Evolutionary conservation across 441 rosid genomes (phyloP), one percentile per base, ranked within the genome.

Genomic region (Rhodomyrtus psidioides): DNA sequence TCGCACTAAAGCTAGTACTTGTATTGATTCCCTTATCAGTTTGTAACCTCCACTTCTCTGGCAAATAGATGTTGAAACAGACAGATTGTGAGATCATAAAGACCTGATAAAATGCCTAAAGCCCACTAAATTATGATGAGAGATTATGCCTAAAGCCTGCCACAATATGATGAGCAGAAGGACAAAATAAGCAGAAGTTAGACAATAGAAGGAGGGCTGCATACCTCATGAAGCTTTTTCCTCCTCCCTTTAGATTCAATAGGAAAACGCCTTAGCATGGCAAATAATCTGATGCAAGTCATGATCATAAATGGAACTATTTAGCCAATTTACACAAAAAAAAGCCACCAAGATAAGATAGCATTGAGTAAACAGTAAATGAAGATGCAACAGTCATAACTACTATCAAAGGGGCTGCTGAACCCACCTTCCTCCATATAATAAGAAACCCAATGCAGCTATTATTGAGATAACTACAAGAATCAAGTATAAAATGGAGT

Each of bases 351-450:
- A 70, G 79, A 70, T 39, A 70, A 70, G 49, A 70, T 12, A 70
- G 16, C 16, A 70, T 1, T 19, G 24, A 24, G 79, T 39, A 70
- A 70, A 70, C n/a, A 70, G 79, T 13, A 21, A 34, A 30, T 34
- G 14, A 65, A 65, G 26, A 17, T 65, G 46, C 76, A 34, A 34
- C 6, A 24, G 13, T 70, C 2, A 13, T 9, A 21, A 12, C 21
- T 5, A 70, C n/a, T 39, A 70, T 70, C 49, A 70, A 70, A 70
- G 26, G n/a, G 39, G 79, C 79, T 70, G 79, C 16, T 21, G n/a
- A 70, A 88, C 88, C 87, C 85, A 92, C 95, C 95, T 92, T 93
- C 96, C 95, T 85, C 95, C 95, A 84, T 90, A 93, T 7, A 92
- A 89, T 89, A 92, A 89, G 89, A 90, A 94, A 86, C 95, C 96